Conservation (phyloP, 192 early-diverging fungal genomes). For the Oehlia diaphana region DNA sequence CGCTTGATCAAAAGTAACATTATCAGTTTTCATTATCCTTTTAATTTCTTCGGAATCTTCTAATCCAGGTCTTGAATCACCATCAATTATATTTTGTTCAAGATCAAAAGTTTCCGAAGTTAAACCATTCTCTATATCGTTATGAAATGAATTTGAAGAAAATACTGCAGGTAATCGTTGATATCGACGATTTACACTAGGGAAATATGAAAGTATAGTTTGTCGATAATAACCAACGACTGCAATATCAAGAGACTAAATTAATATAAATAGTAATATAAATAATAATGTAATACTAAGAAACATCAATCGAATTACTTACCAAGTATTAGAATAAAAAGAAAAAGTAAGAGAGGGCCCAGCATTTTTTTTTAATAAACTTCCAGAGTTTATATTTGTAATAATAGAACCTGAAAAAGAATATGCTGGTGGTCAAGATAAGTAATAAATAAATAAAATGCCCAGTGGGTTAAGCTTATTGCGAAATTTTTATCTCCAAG, state of each 20-base stretch:
- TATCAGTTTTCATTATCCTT: conserved; percentile 55
- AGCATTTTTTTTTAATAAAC: neutral
- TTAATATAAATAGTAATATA: neutral
- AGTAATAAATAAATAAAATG: neutral
- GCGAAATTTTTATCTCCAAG: neutral
- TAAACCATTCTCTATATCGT: conserved; percentile 57
- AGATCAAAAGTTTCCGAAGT: conserved; percentile 58
- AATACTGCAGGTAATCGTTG: conserved; percentile 50
- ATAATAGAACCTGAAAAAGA: neutral
- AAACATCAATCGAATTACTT: neutral
- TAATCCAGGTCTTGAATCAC: conserved; percentile 51
- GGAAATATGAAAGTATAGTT: neutral
- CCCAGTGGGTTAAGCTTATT: neutral
- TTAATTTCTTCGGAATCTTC: conserved; percentile 55
- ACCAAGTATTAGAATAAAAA: neutral
- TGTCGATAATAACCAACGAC: neutral
- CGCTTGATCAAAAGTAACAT: conserved; percentile 58
- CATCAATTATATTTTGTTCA: conserved; percentile 48
- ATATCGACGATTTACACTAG: conserved; percentile 34
- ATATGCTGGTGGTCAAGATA: neutral
- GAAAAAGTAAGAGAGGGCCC: neutral
- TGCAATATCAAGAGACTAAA: neutral
- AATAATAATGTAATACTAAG: neutral
- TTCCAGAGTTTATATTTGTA: neutral
- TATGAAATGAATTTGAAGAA: conserved; percentile 47